Base-by-base conservation (phyloP, 805 yeast species). In the Cyberlindnera maritima region DNA sequence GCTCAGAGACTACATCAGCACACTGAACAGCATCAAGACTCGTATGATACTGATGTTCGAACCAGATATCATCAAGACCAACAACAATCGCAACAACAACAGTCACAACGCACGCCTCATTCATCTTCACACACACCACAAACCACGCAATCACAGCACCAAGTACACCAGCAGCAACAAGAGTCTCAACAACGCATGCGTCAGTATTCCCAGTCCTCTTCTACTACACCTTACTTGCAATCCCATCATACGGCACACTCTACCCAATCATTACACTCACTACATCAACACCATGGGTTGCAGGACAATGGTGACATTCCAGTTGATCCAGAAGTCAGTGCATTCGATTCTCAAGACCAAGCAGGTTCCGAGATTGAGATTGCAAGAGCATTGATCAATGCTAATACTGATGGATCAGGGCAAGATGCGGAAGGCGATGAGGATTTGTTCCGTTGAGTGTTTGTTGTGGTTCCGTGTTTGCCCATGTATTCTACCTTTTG, bases 331-430 rank as follows among this genome's bases (percentile, higher is more conserved):
- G 81, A 76, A 46, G 83, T 79, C 19, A 64, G 72, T 36, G 79
- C 72, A 0, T 78, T 73, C 52, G 76, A 69, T 39, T 64, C 65
- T 14, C 52, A 50, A 39, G 71, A 56, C 4, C 63, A 65, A 10
- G 67, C 71, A 7, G 80, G 77, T 6, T 80, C 75, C 41, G 85
- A 80, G 53, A 77, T 81, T 33, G 85, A 80, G 39, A 82, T 81
- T 54, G 87, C 88, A 1, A 67, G 84, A 36, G 88, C 85, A 0
- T 65, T 81, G 55, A 80, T 81, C 41, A 84, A 80, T 50, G 83
- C 85, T 0, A 79, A 56, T 44, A 56, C 50, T 35, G 53, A 42
- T 20, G 36, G 43, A 13, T 41, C 44, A 19, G 47, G 41, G 1
- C 51, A 41, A 25, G 54, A 52, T 14, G 36, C 44, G 29, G 57